phyloP scores from a whole-genome alignment of 2,329 filamentous ascomycete species.

The Microdochium bolleyi region DNA sequence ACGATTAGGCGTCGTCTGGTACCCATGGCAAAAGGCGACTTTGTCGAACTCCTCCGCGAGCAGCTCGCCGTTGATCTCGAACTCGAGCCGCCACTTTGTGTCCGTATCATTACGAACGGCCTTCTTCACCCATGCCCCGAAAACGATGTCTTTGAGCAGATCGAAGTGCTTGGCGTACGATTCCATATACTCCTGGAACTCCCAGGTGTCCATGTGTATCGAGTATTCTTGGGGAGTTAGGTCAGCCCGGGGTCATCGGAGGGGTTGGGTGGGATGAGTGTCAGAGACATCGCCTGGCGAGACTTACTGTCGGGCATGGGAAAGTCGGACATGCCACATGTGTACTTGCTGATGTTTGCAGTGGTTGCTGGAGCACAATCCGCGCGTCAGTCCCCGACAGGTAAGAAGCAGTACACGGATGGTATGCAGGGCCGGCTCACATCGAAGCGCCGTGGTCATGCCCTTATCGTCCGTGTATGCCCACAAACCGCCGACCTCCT shows the following conservation, averaged over 20 bases:
- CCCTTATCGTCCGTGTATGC: conserved; percentile 26
- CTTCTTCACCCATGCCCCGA: conserved; percentile 20
- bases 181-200: conserved; percentile 29
- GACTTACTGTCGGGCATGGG: conserved; percentile 29
- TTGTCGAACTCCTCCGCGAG: conserved; percentile 25
- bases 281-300: not conserved
- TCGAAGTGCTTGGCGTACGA: conserved; percentile 29
- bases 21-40: conserved; percentile 23
- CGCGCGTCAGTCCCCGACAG: not conserved
- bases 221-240: conserved; percentile 13
- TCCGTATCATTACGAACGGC: conserved; percentile 17
- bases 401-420: conserved; percentile 1
- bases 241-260: no score
- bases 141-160: conserved; percentile 22
- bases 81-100: conserved; percentile 23
- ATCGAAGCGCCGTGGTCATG: conserved; percentile 23
- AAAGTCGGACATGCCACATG: conserved; percentile 30
- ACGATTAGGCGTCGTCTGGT: conserved; percentile 24
- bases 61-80: conserved; percentile 13
- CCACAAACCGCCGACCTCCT: conserved; percentile 34
- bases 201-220: conserved; percentile 11
- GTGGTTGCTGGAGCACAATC: conserved; percentile 12
- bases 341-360: conserved; percentile 29
- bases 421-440: conserved; percentile 8
- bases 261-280: no score